phyloP scores from a whole-genome alignment of 2,329 filamentous ascomycete genomes.

The Trichoderma breve region DNA sequence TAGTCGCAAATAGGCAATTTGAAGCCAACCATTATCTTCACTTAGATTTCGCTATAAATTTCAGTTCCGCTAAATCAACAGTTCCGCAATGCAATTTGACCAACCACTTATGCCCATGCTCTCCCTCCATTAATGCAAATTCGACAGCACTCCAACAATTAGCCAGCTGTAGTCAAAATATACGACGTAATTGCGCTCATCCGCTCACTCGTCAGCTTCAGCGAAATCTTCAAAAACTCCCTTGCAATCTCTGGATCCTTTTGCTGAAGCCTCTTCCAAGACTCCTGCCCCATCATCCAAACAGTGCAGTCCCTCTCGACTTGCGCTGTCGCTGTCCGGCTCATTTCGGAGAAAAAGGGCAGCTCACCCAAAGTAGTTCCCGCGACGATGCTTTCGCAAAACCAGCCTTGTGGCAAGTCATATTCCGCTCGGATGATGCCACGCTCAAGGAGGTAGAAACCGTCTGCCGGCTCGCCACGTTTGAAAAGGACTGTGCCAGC shows the following conservation, averaged over 20 bases:
- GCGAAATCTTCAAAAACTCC: slow-evolving; percentile 80
- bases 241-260: slow-evolving; percentile 73
- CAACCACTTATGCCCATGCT: not conserved
- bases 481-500: slow-evolving; percentile 74
- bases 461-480: slow-evolving; percentile 71
- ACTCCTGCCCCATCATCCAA: slow-evolving; percentile 73
- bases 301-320: slow-evolving; percentile 79
- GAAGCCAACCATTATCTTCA: not conserved
- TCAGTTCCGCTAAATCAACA: slow-evolving; percentile 8
- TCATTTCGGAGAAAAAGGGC: slow-evolving; percentile 91
- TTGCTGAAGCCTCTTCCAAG: slow-evolving; percentile 71
- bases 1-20: not conserved
- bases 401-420: slow-evolving; percentile 80
- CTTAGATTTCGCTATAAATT: slow-evolving; percentile 8
- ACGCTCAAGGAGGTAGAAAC: slow-evolving; percentile 87
- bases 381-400: slow-evolving; percentile 88
- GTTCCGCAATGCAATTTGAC: not conserved
- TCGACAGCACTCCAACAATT: not conserved
- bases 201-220: slow-evolving; percentile 92
- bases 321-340: slow-evolving; percentile 79
- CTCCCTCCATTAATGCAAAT: not conserved
- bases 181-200: slow-evolving; percentile 69
- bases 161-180: slow-evolving; percentile 51
- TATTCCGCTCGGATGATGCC: slow-evolving; percentile 91
- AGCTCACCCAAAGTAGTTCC: slow-evolving; percentile 95